phyloP scores from a whole-genome alignment of 305 asterid genomes.

The Rubia peregrina region DNA sequence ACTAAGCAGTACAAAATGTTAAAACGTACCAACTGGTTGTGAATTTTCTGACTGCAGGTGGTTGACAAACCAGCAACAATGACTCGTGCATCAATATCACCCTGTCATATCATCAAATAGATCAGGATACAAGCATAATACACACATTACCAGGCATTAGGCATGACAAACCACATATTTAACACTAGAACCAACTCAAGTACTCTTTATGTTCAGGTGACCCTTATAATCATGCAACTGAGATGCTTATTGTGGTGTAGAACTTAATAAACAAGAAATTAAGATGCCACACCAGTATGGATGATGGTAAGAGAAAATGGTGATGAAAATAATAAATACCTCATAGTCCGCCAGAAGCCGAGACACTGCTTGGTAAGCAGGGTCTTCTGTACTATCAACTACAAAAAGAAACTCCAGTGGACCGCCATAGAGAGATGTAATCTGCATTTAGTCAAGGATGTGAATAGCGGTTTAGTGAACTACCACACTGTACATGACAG shows the following conservation, averaged over 20 bases:
- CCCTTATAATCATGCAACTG: not conserved
- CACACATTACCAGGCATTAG: not conserved
- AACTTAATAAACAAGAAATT: not conserved
- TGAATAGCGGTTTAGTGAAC: conserved; percentile 12
- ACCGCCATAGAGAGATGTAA: conserved; percentile 93
- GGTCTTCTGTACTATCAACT: conserved; percentile 86
- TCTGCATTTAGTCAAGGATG: conserved; percentile 44
- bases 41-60: conserved; percentile 99
- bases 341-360: conserved; percentile 54
- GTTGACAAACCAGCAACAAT: conserved; percentile 86
- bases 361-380: conserved; percentile 83
- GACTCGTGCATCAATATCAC: conserved; percentile 64
- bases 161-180: not conserved
- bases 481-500: not conserved
- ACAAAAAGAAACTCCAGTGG: conserved; percentile 87
- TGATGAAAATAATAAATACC: conserved; percentile 33
- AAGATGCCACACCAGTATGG: not conserved
- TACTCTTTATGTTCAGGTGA: not conserved
- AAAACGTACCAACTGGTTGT: conserved; percentile 74
- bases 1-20: not conserved
- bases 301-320: not conserved
- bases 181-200: not conserved
- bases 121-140: not conserved
- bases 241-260: not conserved
- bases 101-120: conserved; percentile 32